Evolutionary conservation across 371 early-diverging fungal genomes (phyloP).

Genomic region (Mortierella sp.): DNA sequence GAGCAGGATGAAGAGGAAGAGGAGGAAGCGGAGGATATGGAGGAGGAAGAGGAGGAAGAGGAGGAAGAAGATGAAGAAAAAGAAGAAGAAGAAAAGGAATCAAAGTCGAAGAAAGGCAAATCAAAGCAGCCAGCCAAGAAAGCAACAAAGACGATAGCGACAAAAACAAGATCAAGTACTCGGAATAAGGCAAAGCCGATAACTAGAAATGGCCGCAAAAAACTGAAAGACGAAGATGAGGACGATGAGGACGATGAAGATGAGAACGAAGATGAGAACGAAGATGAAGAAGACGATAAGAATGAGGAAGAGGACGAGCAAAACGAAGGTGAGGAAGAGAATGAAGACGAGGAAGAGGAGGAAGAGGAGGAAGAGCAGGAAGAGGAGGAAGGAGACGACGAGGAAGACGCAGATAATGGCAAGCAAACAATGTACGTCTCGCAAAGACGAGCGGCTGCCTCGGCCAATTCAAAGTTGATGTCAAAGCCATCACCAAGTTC

Average conservation of each 20-base stretch:
- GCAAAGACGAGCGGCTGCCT: conserved; percentile 40
- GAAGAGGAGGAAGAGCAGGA: conserved; percentile 24
- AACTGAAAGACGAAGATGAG: conserved; percentile 25
- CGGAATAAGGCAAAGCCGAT: conserved; percentile 16
- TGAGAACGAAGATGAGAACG: conserved; percentile 6
- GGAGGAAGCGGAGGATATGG: conserved; percentile 27
- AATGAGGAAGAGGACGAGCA: conserved; percentile 1
- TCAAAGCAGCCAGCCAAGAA: conserved; percentile 18
- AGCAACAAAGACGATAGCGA: conserved; percentile 4
- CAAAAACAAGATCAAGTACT: conserved; percentile 21
- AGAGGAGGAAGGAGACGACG: conserved; percentile 21
- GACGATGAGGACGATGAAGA: conserved; percentile 18
- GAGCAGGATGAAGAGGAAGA: conserved; percentile 32
- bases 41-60: conserved; percentile 21
- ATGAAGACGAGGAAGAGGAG: conserved; percentile 12
- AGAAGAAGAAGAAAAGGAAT: conserved; percentile 16
- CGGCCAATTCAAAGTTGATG: conserved; percentile 45
- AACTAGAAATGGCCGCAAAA: conserved; percentile 21
- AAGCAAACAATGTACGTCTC: conserved; percentile 37
- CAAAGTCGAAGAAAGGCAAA: conserved; percentile 13
- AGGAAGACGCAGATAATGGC: conserved; percentile 22
- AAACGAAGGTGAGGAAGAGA: conserved; percentile 5
- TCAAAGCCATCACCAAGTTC: conserved; percentile 26
- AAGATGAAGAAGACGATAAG: conserved; percentile 8
- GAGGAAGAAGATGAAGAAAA: conserved; percentile 22